Evolutionary conservation across 805 yeast species (phyloP).

Genomic region (Candida xiaguanensis): DNA sequence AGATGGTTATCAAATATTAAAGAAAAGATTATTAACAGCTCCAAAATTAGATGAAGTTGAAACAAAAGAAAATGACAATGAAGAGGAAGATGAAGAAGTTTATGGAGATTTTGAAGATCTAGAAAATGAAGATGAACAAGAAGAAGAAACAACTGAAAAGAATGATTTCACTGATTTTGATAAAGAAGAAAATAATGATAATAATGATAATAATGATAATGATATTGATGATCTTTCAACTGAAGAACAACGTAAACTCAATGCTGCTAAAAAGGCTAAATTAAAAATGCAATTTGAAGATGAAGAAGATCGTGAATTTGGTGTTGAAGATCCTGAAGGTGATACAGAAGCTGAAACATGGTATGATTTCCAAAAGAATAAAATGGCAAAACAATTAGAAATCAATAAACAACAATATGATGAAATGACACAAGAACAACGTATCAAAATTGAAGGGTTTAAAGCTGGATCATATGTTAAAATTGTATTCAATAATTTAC

Average conservation of each 20-base stretch:
- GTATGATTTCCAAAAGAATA: constrained; percentile 96
- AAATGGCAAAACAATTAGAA: constrained; percentile 92
- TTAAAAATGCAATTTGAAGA: constrained; percentile 87
- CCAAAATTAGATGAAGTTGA: constrained; percentile 40
- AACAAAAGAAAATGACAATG: constrained; percentile 28
- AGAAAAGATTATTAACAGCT: constrained; percentile 50
- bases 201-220: constrained; percentile 22
- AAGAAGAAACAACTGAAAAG: constrained; percentile 30
- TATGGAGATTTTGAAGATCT: constrained; percentile 58
- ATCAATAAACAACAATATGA: constrained; percentile 81
- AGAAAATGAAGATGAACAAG: constrained; percentile 32
- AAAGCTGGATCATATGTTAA: constrained; percentile 94
- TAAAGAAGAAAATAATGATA: constrained; percentile 32
- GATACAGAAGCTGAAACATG: constrained; percentile 82
- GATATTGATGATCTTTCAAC: constrained; percentile 47
- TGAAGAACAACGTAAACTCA: constrained; percentile 72
- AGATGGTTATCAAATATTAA: constrained; percentile 39
- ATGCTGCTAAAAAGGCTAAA: constrained; percentile 87
- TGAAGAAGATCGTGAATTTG: constrained; percentile 60
- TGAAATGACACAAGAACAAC: constrained; percentile 68
- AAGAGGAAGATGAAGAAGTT: constrained; percentile 46
- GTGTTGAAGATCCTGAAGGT: constrained; percentile 77
- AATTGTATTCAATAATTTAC: constrained; percentile 74
- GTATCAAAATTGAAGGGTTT: constrained; percentile 84
- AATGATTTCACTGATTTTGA: constrained; percentile 54